A percentile compares a stretch with the other conserved stretches of the same genome.
These are phyloP conservation scores for Rhododendron ovatum DNA, from an alignment of 148 eudicot genomes.

Conservation along the genomic window DNA sequence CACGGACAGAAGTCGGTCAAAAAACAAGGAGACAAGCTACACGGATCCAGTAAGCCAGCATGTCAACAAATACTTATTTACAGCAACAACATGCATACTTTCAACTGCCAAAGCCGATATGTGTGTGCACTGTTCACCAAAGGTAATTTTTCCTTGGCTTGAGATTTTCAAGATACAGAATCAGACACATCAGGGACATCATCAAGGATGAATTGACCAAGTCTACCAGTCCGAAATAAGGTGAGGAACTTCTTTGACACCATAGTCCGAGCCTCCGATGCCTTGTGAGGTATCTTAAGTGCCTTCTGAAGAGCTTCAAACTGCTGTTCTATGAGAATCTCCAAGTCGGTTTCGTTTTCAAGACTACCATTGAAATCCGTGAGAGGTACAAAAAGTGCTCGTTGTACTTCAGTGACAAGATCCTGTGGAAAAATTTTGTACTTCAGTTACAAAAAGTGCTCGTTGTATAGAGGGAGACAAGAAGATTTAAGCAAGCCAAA, in stretches of 20 bases:
- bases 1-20: not conserved
- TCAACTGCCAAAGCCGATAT: not conserved
- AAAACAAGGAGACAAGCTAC: not conserved
- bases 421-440: conserved; percentile 52
- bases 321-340: conserved; percentile 63
- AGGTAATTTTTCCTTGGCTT: not conserved
- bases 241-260: conserved; percentile 79
- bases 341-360: conserved; percentile 71
- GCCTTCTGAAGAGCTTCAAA: conserved; percentile 85
- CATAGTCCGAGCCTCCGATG: conserved; percentile 71
- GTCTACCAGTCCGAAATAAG: conserved; percentile 85
- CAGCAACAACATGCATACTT: not conserved
- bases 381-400: conserved; percentile 47
- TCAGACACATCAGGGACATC: conserved; percentile 60
- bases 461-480: not conserved
- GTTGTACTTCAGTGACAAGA: conserved; percentile 59
- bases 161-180: conserved; percentile 7
- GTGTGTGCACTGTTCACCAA: not conserved
- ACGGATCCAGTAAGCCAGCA: not conserved
- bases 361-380: conserved; percentile 56
- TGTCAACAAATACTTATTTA: not conserved
- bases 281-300: conserved; percentile 64
- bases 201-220: conserved; percentile 93
- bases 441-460: conserved; percentile 47
- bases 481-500: not conserved